Evolutionary conservation across 768 basidiomycete species (phyloP).

Genomic region (Peribolospora baueri): DNA sequence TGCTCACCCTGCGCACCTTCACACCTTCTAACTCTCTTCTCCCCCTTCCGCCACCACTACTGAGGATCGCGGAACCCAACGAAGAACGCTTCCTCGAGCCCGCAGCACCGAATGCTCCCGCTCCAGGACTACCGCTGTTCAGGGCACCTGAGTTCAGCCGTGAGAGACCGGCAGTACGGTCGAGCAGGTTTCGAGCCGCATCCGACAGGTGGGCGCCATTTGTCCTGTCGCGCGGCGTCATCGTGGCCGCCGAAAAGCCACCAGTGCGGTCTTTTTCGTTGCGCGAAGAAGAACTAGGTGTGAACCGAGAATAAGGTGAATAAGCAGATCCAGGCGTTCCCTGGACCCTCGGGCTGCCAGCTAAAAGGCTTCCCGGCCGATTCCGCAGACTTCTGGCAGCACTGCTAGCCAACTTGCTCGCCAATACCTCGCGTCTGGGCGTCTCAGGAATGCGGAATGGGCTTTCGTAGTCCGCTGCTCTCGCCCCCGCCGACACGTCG

Average conservation of each 20-base stretch:
- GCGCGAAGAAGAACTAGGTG: not conserved
- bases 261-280: not conserved
- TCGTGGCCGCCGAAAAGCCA: conserved; percentile 6
- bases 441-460: conserved; percentile 60
- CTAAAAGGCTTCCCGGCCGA: conserved; percentile 15
- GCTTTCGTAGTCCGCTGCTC: conserved; percentile 22
- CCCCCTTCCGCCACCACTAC: not conserved
- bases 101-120: conserved; percentile 4
- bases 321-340: not conserved
- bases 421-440: conserved; percentile 54
- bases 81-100: conserved; percentile 3
- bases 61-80: not conserved
- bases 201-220: too few relatives aligned
- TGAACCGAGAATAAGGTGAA: not conserved
- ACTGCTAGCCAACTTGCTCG: conserved; percentile 51
- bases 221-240: conserved; percentile 1
- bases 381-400: conserved; percentile 54
- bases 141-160: conserved; percentile 5
- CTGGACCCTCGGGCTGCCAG: not conserved
- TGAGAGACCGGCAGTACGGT: too few relatives aligned
- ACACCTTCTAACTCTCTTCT: not conserved
- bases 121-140: conserved; percentile 7
- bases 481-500: conserved; percentile 3
- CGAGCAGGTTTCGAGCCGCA: too few relatives aligned
- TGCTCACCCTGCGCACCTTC: not conserved